Percentiles rank a stretch among this genome's conserved stretches.
These are phyloP conservation scores for Xylariaceae sp. DNA, from an alignment of 2,329 filamentous ascomycete species.

Conservation along the genomic window DNA sequence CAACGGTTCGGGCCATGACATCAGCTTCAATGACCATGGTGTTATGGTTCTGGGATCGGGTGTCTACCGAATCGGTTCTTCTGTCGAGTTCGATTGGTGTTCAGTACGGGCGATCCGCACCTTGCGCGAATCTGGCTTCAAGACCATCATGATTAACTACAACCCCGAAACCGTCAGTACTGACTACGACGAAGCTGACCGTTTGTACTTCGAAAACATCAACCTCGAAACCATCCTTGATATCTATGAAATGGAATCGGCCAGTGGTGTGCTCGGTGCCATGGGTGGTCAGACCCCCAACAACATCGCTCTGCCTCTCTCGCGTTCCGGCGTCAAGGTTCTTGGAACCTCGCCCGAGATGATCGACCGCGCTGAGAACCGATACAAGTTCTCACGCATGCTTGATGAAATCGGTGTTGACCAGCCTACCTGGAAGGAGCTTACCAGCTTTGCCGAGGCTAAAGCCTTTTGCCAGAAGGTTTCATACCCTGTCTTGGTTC, in stretches of 20 bases:
- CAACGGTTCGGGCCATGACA: conserved; percentile 81
- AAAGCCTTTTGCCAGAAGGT: conserved; percentile 82
- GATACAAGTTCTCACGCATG: conserved; percentile 99
- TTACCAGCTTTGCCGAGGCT: conserved; percentile 91
- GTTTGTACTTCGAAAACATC: conserved; percentile 95
- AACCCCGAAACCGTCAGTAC: conserved; percentile 88
- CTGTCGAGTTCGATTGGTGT: conserved; percentile 99
- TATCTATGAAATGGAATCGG: conserved; percentile 82
- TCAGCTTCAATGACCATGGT: conserved; percentile 80
- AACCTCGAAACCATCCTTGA: conserved; percentile 85
- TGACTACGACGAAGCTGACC: conserved; percentile 91
- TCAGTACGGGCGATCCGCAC: conserved; percentile 92
- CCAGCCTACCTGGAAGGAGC: conserved; percentile 95
- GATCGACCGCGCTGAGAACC: conserved; percentile 96
- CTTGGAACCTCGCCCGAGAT: conserved; percentile 96
- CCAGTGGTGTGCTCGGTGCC: conserved; percentile 81
- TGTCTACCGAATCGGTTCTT: conserved; percentile 95
- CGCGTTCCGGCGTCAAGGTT: conserved; percentile 85
- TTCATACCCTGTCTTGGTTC: conserved; percentile 87
- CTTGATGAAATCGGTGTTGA: conserved; percentile 91
- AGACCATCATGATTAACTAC: conserved; percentile 79
- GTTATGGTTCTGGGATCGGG: conserved; percentile 95
- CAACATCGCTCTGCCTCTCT: conserved; percentile 88
- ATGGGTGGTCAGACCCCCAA: conserved; percentile 98
- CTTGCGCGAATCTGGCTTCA: conserved; percentile 73